Evolutionary conservation across 495 filamentous ascomycete genomes (phyloP).

Genomic region (Cercophora samala): DNA sequence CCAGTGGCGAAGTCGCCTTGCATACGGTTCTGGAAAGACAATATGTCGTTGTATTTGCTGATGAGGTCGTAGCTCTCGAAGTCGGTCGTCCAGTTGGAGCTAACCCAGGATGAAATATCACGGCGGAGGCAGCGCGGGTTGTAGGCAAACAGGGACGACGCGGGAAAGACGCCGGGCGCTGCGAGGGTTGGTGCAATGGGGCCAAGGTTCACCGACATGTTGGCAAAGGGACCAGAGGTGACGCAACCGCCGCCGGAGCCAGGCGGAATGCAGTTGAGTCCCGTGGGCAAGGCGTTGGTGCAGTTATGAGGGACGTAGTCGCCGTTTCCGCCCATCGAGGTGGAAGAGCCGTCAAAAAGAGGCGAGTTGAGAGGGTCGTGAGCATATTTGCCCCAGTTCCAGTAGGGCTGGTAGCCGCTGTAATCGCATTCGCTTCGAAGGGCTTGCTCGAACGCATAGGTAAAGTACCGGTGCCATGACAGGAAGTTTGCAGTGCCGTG

Average conservation of each 20-base stretch:
- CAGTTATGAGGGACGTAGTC: constrained; percentile 35
- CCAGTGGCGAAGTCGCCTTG: constrained; percentile 49
- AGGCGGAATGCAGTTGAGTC: constrained; percentile 42
- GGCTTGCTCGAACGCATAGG: constrained; percentile 60
- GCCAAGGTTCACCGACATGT: constrained; percentile 51
- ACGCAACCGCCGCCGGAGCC: constrained; percentile 63
- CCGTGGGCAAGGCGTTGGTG: constrained; percentile 34
- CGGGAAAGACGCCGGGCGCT: constrained; percentile 1
- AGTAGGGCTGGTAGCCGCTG: constrained; percentile 57
- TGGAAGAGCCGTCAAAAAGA: constrained; percentile 57
- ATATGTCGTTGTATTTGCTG: constrained; percentile 42
- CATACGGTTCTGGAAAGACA: constrained; percentile 49
- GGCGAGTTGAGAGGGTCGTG: constrained; percentile 47
- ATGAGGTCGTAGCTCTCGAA: constrained; percentile 35
- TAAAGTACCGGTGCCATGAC: constrained; percentile 65
- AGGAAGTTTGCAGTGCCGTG: constrained; percentile 49
- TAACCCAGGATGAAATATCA: constrained; percentile 52
- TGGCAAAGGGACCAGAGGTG: constrained; percentile 53
- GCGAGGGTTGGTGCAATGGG: constrained; percentile 38
- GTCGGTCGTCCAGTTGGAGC: constrained; percentile 44
- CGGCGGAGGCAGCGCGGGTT: constrained; percentile 64
- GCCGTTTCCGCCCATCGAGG: constrained; percentile 63
- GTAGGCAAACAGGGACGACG: constrained; percentile 27
- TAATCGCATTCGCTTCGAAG: constrained; percentile 69
- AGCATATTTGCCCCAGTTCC: constrained; percentile 60